Evolutionary conservation across 176 grass and related monocot genomes (phyloP).

Genomic region (Chloris gayana): DNA sequence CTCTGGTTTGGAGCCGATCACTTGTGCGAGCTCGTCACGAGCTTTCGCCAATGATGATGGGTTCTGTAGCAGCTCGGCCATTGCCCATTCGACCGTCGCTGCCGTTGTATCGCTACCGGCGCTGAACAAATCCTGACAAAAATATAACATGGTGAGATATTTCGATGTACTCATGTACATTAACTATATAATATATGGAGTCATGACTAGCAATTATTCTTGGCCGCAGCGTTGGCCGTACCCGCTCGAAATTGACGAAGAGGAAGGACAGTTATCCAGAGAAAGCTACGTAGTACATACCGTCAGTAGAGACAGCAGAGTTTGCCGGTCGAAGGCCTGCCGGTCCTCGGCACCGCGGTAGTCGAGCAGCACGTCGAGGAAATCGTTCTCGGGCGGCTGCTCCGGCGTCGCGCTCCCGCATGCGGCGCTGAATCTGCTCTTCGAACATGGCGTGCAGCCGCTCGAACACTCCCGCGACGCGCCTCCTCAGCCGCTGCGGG

Average conservation of each 20-base stretch:
- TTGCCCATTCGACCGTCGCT: constrained; percentile 55
- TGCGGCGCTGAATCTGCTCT: constrained; percentile 42
- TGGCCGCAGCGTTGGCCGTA: background rate
- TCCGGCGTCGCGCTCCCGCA: background rate
- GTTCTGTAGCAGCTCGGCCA: constrained; percentile 59
- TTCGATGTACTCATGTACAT: too few species aligned
- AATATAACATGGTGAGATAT: background rate
- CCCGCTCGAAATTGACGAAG: background rate
- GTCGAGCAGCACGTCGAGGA: constrained; percentile 44
- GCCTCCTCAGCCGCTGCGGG: constrained; percentile 43
- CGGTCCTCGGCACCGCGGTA: constrained; percentile 28
- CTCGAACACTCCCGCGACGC: background rate
- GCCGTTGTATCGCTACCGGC: constrained; percentile 43
- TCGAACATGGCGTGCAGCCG: constrained; percentile 42
- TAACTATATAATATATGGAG: too few species aligned
- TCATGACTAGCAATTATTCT: background rate
- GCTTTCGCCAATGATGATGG: constrained; percentile 45
- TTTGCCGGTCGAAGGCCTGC: constrained; percentile 22
- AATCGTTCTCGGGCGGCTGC: constrained; percentile 32
- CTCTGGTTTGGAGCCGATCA: constrained; percentile 10
- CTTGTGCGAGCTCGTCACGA: constrained; percentile 45
- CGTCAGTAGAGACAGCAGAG: constrained; percentile 16
- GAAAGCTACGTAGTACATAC: too few species aligned
- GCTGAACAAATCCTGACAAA: constrained; percentile 50
- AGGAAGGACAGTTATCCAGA: background rate